Percentiles rank a stretch among this genome's conserved stretches.
phyloP scores from a whole-genome alignment of 176 grass and related monocot species.

The Juncus effusus region DNA sequence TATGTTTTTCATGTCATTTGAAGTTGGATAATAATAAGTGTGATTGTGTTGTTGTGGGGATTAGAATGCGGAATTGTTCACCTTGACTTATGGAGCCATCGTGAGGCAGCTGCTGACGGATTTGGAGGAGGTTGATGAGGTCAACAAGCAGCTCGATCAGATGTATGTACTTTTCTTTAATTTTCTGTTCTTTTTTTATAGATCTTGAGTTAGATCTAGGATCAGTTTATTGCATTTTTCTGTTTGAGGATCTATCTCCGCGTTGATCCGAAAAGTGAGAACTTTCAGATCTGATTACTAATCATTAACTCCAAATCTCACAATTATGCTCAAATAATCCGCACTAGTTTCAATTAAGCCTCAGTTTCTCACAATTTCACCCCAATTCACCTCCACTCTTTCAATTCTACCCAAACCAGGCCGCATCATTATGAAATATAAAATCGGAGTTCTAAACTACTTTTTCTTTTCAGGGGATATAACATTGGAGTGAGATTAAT shows the following conservation, averaged over 20 bases:
- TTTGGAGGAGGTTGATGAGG: slow-evolving; percentile 99
- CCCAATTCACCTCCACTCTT: not conserved
- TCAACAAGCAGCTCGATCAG: slow-evolving; percentile 99
- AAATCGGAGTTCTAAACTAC: not conserved
- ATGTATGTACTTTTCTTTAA: slow-evolving; percentile 37
- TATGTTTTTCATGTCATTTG: slow-evolving; percentile 3
- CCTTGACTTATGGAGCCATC: slow-evolving; percentile 90
- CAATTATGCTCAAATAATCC: not conserved
- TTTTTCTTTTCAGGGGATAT: slow-evolving; percentile 67
- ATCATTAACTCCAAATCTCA: not conserved
- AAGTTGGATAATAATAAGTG: not conserved
- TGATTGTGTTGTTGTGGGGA: not conserved
- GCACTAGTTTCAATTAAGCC: slow-evolving; percentile 2
- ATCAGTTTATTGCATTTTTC: not conserved
- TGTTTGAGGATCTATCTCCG: slow-evolving; percentile 3
- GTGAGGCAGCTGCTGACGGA: slow-evolving; percentile 96
- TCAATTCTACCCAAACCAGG: not conserved
- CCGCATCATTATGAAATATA: not conserved
- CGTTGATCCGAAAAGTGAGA: not conserved
- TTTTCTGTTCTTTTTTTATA: not conserved
- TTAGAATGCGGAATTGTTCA: slow-evolving; percentile 98
- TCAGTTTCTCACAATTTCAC: not conserved
- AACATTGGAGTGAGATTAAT: slow-evolving; percentile 92
- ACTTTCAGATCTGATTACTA: slow-evolving; percentile 1
- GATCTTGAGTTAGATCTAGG: slow-evolving; percentile 21